Conservation (phyloP, 129 eudicot genomes). For the Tanacetum coccineum region DNA sequence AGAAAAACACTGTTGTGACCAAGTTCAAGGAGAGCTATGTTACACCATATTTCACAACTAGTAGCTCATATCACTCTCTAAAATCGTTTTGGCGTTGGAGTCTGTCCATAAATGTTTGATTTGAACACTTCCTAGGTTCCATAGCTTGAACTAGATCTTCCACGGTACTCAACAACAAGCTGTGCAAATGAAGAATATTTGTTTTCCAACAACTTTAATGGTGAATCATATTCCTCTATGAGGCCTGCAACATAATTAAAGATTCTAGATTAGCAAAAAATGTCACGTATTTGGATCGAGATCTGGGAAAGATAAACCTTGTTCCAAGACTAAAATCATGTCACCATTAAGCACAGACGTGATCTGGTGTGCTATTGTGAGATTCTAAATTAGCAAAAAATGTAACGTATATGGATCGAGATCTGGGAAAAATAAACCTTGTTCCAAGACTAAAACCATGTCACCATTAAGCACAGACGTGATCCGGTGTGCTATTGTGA, state of each 20-base stretch:
- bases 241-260: conserved; percentile 45
- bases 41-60: neutral
- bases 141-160: conserved; percentile 55
- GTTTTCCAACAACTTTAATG: conserved; percentile 58
- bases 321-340: conserved; percentile 62
- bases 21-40: no score
- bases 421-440: conserved; percentile 36
- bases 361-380: conserved; percentile 74
- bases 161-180: conserved; percentile 81
- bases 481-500: conserved; percentile 80
- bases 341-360: conserved; percentile 79
- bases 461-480: conserved; percentile 79
- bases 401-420: neutral
- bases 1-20: no score
- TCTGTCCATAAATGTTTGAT: neutral
- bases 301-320: conserved; percentile 36
- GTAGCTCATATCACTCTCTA: conserved; percentile 3
- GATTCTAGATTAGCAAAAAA: neutral
- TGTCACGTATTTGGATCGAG: neutral
- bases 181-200: conserved; percentile 67
- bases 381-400: neutral
- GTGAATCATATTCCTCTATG: conserved; percentile 69
- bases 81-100: no score
- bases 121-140: conserved; percentile 14
- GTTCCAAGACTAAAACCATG: conserved; percentile 63